Conservation (phyloP, 176 grass and related monocot genomes). For the Musa acuminata region DNA sequence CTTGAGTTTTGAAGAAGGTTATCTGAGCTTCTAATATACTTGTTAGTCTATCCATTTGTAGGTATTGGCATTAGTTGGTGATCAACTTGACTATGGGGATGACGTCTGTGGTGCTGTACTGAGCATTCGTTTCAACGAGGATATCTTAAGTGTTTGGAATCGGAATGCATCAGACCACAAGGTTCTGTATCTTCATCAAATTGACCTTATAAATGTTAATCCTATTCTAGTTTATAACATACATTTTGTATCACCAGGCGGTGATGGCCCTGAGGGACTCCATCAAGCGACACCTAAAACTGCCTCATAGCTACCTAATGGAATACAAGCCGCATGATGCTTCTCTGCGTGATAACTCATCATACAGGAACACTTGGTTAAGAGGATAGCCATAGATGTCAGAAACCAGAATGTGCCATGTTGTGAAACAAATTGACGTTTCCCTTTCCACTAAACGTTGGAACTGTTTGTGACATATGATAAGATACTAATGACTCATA, state of each 20-base stretch:
- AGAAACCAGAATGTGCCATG: too few relatives aligned
- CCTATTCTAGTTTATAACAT: not conserved
- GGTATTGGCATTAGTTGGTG: conserved; percentile 84
- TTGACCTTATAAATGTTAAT: not conserved
- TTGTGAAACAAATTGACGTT: too few relatives aligned
- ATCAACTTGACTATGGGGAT: conserved; percentile 90
- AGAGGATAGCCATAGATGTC: conserved; percentile 34
- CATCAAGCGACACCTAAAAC: conserved; percentile 91
- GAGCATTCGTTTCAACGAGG: conserved; percentile 84
- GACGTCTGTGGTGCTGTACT: conserved; percentile 86
- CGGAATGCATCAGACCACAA: conserved; percentile 83
- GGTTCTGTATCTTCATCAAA: conserved; percentile 22
- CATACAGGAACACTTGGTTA: conserved; percentile 95
- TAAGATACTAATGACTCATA: too few relatives aligned
- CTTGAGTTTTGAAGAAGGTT: too few relatives aligned
- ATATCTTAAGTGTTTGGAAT: conserved; percentile 97
- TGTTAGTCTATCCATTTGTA: conserved; percentile 19
- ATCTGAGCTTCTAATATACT: not conserved
- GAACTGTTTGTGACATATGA: too few relatives aligned
- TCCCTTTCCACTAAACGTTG: too few relatives aligned
- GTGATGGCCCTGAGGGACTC: conserved; percentile 89
- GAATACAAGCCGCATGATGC: conserved; percentile 96
- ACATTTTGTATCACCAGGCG: conserved; percentile 31
- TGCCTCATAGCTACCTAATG: conserved; percentile 89
- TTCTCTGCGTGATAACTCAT: conserved; percentile 79